Base-by-base conservation (phyloP, 768 basidiomycete species). In the Mycena rosella region DNA sequence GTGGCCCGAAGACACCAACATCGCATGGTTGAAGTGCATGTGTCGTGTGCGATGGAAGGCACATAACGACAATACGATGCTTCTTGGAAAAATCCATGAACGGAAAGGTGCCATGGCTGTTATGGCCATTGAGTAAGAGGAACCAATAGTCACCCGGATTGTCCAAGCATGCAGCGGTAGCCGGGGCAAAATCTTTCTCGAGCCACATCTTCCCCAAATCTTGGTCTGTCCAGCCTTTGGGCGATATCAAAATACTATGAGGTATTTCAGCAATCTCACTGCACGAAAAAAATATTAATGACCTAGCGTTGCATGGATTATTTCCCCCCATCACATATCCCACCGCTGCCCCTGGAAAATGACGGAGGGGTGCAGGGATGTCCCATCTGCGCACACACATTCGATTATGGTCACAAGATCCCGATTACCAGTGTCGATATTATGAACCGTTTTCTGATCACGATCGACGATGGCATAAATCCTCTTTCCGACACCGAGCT, bases 331-430 rank as follows among this genome's bases (percentile, higher is more conserved):
- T 13, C 55, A 38, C 36, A 61, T 24, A 45, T 70, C 59, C 11
- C 65, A 48, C 2, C 54, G 56, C 60, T 45, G 32, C 15, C 72
- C 69, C 52, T 70, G 60, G 65, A 82, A 84, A 42, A 86, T 77
- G 30, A 86, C 78, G 14, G 74, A 73, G 6, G 84, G 82, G 20
- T 55, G 69, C 7, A 84, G 47, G 10, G 73, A 72, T 6, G 70
- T 60, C 9, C 85, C 84, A 76, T 82, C 82, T 15, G 85, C 82
- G 45, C 78, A 83, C 10, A 84, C 71, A 52, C 77, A 75, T 68
- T 86, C 83, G 47, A 87, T 80, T 30, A 86, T 72, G 0, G 85
- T 87, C n/a, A 87, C 80, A 4, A 85, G 77, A 68, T 87, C 82
- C 3, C 80, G 69, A 60, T 82, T 80, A 4, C 74, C 80, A 72